Conservation (phyloP, 805 yeast species). For the Lachancea waltii region DNA sequence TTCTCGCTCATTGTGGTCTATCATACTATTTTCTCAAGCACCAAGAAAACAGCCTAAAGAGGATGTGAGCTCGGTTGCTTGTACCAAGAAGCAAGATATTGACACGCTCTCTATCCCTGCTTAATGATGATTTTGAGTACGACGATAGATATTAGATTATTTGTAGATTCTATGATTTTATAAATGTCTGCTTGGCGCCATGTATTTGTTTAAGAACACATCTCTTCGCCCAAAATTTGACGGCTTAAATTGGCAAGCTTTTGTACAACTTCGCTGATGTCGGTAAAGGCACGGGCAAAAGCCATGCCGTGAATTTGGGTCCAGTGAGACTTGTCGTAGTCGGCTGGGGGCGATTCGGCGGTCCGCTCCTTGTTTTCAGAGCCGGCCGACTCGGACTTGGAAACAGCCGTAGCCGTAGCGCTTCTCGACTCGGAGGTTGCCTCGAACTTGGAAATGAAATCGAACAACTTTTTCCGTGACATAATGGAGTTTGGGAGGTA, state of each 20-base stretch:
- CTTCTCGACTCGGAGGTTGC: slow-evolving; percentile 4
- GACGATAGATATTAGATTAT: no score
- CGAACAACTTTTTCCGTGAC: slow-evolving; percentile 39
- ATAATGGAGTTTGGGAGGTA: slow-evolving; percentile 41
- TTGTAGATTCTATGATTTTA: no score
- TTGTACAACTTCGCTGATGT: slow-evolving; percentile 39
- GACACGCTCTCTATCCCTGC: no score
- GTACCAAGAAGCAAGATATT: no score
- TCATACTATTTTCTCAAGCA: slow-evolving; percentile 55
- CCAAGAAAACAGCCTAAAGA: background rate
- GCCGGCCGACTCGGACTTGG: background rate
- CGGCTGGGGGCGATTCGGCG: background rate
- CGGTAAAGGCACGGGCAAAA: slow-evolving; percentile 42
- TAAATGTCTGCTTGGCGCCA: no score
- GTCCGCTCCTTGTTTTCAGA: background rate
- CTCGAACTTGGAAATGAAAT: slow-evolving; percentile 34
- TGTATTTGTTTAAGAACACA: background rate
- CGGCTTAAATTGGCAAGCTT: slow-evolving; percentile 34
- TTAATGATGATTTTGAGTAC: background rate
- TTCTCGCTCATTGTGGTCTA: slow-evolving; percentile 65
- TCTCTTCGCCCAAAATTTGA: slow-evolving; percentile 41
- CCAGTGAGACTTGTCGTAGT: slow-evolving; percentile 36
- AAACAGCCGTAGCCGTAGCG: slow-evolving; percentile 2
- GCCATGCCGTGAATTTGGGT: slow-evolving; percentile 44
- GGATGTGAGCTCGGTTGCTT: no score